Conservation (phyloP, 2,329 filamentous ascomycete genomes). For the Ophiosphaerella korrae region DNA sequence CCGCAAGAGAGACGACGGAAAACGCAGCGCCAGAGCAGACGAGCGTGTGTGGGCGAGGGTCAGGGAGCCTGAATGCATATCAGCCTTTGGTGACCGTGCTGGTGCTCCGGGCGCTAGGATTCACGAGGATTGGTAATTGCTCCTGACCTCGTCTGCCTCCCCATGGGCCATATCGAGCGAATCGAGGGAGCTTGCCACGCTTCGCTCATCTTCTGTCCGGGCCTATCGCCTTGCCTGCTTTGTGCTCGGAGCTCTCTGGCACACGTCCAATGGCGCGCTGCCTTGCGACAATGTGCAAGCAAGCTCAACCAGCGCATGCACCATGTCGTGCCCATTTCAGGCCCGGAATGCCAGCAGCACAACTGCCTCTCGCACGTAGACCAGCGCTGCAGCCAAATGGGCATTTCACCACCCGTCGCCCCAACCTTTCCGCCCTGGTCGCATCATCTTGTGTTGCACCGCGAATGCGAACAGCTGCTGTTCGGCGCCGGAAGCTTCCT, state of each 20-base stretch:
- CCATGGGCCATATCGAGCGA: not conserved
- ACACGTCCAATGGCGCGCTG: too few species aligned
- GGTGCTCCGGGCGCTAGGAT: constrained; percentile 41
- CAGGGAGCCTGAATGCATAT: constrained; percentile 33
- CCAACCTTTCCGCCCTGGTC: too few species aligned
- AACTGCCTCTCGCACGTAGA: too few species aligned
- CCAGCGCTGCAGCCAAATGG: too few species aligned
- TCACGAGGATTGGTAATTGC: constrained; percentile 41
- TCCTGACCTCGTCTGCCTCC: constrained; percentile 20
- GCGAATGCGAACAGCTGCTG: not conserved
- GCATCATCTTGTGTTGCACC: too few species aligned
- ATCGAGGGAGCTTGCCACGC: constrained; percentile 1
- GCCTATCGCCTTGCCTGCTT: too few species aligned
- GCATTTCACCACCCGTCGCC: too few species aligned
- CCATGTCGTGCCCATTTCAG: too few species aligned
- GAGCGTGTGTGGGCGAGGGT: constrained; percentile 16
- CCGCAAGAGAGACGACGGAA: constrained; percentile 4
- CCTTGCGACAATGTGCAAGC: too few species aligned
- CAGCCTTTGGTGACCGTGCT: constrained; percentile 34
- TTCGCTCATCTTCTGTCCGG: not conserved
- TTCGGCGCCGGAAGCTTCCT: constrained; percentile 6
- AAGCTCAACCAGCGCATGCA: too few species aligned
- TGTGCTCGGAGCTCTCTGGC: too few species aligned
- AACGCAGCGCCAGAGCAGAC: constrained; percentile 9
- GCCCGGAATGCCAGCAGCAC: too few species aligned